A percentile compares a stretch with the other conserved stretches of the same genome.
Evolutionary conservation across 176 grass and related monocot species (phyloP).

Genomic region (Chloris gayana): DNA sequence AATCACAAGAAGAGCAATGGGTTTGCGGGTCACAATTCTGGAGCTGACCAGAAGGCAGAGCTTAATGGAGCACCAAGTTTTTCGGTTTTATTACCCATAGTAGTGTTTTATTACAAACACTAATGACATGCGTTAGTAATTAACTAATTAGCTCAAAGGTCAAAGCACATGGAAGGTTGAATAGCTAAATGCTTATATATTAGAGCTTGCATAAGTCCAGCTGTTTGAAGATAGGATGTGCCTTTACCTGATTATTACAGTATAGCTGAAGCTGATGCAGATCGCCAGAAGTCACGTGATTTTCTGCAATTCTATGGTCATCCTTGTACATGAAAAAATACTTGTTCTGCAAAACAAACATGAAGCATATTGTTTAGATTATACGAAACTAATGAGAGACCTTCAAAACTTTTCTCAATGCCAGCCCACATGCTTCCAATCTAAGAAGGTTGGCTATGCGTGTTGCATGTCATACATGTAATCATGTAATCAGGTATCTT

Average conservation of each 20-base stretch:
- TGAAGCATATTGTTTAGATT: constrained; percentile 22
- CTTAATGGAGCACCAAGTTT: constrained; percentile 1
- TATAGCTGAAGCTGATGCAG: constrained; percentile 44
- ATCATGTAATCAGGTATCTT: not conserved
- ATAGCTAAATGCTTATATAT: not conserved
- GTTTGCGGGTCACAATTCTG: not conserved
- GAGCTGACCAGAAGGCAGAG: not conserved
- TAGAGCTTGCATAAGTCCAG: constrained; percentile 1
- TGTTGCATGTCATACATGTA: not conserved
- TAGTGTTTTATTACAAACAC: too few species aligned
- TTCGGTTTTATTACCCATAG: constrained; percentile 17
- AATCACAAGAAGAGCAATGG: not conserved
- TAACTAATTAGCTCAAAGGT: too few species aligned
- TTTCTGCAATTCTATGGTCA: constrained; percentile 30
- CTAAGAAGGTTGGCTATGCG: not conserved
- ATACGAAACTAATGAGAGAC: constrained; percentile 11
- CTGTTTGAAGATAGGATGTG: not conserved
- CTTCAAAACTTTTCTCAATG: not conserved
- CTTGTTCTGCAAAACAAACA: constrained; percentile 71
- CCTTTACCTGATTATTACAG: constrained; percentile 81
- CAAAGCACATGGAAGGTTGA: constrained; percentile 11
- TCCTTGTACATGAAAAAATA: constrained; percentile 74
- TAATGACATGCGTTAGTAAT: too few species aligned
- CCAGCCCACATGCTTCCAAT: not conserved
- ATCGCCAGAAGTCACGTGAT: constrained; percentile 28